A percentile compares a stretch with the other conserved stretches of the same genome.
phyloP scores from a whole-genome alignment of 768 basidiomycete species.

The Boletus eberwhitei region DNA sequence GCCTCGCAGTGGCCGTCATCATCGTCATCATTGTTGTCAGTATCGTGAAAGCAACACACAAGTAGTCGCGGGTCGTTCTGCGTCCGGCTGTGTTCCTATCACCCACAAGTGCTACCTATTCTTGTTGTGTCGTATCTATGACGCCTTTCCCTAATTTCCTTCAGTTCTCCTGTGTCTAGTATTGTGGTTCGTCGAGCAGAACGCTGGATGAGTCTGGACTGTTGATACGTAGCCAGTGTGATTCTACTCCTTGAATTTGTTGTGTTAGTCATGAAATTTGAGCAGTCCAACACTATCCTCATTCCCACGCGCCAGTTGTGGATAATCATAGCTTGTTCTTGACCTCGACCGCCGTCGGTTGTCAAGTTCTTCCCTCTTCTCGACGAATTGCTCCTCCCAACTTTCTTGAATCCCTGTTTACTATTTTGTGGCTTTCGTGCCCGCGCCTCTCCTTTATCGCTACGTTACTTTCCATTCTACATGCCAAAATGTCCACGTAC shows the following conservation, averaged over 20 bases:
- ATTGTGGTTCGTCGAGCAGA: conserved; percentile 13
- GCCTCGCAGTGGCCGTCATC: conserved; percentile 82
- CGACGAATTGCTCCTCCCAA: conserved; percentile 2
- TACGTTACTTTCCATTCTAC: conserved; percentile 29
- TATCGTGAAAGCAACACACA: conserved; percentile 80
- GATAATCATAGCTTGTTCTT: conserved; percentile 13
- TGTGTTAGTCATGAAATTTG: conserved; percentile 19
- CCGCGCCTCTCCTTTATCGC: conserved; percentile 35
- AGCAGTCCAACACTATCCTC: neutral
- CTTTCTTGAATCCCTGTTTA: conserved; percentile 18
- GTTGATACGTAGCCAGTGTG: conserved; percentile 23
- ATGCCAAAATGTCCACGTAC: conserved; percentile 44
- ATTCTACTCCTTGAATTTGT: conserved; percentile 16
- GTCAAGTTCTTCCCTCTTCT: neutral
- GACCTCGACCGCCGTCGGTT: conserved; percentile 5
- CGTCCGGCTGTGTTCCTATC: conserved; percentile 1
- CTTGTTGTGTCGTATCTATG: conserved; percentile 47
- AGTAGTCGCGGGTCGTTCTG: conserved; percentile 27
- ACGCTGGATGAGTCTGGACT: conserved; percentile 19
- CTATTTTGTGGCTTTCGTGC: conserved; percentile 30
- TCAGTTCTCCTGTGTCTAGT: conserved; percentile 21
- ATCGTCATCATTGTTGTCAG: conserved; percentile 95
- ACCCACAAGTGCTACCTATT: conserved; percentile 17
- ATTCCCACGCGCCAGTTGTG: conserved; percentile 20
- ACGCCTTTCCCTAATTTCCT: conserved; percentile 29